Evolutionary conservation across 1,284 basidiomycete species (phyloP).

Genomic region (Wolfiporia cocos): DNA sequence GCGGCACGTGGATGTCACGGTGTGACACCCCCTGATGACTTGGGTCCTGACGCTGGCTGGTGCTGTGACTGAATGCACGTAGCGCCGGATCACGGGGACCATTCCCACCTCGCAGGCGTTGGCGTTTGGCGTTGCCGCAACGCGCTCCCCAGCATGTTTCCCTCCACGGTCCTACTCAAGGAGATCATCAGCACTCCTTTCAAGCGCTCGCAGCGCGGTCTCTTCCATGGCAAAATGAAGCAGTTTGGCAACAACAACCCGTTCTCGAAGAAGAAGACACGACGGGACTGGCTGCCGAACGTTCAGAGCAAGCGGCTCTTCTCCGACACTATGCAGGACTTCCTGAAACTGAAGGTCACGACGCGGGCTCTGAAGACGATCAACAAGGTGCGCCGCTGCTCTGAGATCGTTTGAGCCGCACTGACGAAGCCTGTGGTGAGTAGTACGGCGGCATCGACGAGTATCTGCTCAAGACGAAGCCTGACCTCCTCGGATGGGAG

Average conservation of each 20-base stretch:
- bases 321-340: constrained; percentile 57
- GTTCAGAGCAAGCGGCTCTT: constrained; percentile 68
- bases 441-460: constrained; percentile 77
- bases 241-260: constrained; percentile 89
- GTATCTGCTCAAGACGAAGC: constrained; percentile 64
- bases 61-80: too few relatives aligned
- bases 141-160: too few relatives aligned
- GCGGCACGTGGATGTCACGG: too few relatives aligned
- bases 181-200: constrained; percentile 54
- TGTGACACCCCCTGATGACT: too few relatives aligned
- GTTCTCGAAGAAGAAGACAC: constrained; percentile 89
- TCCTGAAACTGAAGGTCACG: constrained; percentile 64
- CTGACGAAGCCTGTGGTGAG: neutral
- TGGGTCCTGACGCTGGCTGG: too few relatives aligned
- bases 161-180: constrained; percentile 26
- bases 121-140: too few relatives aligned
- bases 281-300: constrained; percentile 86
- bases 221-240: constrained; percentile 77
- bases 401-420: neutral
- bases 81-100: too few relatives aligned
- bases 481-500: constrained; percentile 62
- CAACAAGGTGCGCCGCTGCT: constrained; percentile 52
- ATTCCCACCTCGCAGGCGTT: too few relatives aligned
- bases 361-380: constrained; percentile 73
- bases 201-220: constrained; percentile 69